Conservation (phyloP, 2,329 filamentous ascomycete species). For the Gremmenia infestans region DNA sequence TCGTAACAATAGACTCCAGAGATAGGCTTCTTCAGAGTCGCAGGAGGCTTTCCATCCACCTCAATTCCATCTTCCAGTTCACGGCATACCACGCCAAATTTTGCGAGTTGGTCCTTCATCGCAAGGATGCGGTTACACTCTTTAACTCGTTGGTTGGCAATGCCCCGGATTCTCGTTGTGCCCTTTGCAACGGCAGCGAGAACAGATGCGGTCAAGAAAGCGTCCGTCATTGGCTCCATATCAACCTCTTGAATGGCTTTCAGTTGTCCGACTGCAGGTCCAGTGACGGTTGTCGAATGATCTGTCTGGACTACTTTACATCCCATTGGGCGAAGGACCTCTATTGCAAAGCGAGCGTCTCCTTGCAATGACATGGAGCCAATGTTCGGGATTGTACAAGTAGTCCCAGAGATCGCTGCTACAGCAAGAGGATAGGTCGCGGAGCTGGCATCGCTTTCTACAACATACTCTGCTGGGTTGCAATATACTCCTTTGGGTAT, state of each 20-base stretch:
- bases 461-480: constrained; percentile 79
- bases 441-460: constrained; percentile 97
- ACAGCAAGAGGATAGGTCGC: constrained; percentile 94
- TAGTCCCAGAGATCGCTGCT: constrained; percentile 92
- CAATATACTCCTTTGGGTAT: constrained; percentile 80
- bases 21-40: constrained; percentile 48
- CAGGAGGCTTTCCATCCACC: constrained; percentile 49
- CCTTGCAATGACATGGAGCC: constrained; percentile 88
- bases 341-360: constrained; percentile 88
- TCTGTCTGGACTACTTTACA: constrained; percentile 82
- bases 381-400: constrained; percentile 94
- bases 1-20: constrained; percentile 86
- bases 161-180: constrained; percentile 82
- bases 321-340: constrained; percentile 89
- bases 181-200: constrained; percentile 83
- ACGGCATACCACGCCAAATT: constrained; percentile 81
- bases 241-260: constrained; percentile 77
- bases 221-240: constrained; percentile 99
- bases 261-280: constrained; percentile 69
- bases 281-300: constrained; percentile 86
- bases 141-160: constrained; percentile 96
- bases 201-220: constrained; percentile 91
- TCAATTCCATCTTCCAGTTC: constrained; percentile 96
- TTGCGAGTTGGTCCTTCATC: constrained; percentile 91
- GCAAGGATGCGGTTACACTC: constrained; percentile 95